Base-by-base conservation (phyloP, 2,329 filamentous ascomycete genomes). In the Seiridium cupressi region DNA sequence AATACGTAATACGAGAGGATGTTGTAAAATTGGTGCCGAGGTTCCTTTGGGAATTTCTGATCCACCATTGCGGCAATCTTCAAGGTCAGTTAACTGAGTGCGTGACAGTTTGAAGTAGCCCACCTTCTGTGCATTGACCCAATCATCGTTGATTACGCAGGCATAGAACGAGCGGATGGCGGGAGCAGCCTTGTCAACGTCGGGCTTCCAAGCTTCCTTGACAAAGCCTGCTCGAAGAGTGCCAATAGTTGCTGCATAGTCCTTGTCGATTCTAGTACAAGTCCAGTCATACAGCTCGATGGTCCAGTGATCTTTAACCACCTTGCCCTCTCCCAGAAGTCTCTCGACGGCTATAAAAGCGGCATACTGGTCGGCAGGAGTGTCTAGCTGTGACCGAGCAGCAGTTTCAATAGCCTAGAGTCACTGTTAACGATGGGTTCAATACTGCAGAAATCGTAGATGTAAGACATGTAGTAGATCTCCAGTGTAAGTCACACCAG, bases 211-310 rank as follows among this genome's bases (percentile, higher is more conserved):
- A 7, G 81, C 79, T 31, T 44, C 40, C 70, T 86, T 86, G 53
- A 80, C 83, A 51, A 82, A 76, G 38, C 80, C 76, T 9, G 75
- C 73, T 31, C 82, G 77, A 61, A 87, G 73, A 2, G 76, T 71
- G 0, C 84, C 84, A 6, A 87, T 70, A 0, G 78, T 82, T 58
- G 77, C 72, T 0, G 76, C 61, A 53, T 81, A 85, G 32, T 79
- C 76, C 11, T 75, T 68, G 10, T 77, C 73, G 3, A 80, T 61
- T 0, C 77, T 75, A 2, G 70, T 70, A n/a, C 77, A 75, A 1
- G 83, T 79, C 77, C 82, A 85, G 63, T 86, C 84, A 32, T 84
- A 79, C 26, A 87, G 74, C 61, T 84, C 82, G 8, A 86, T 69
- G 10, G 75, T 73, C 58, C 84, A 81, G 3, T 77, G 71, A 62